Evolutionary conservation across 768 basidiomycete species (phyloP).

Genomic region (Holtermanniella nyarrowii): DNA sequence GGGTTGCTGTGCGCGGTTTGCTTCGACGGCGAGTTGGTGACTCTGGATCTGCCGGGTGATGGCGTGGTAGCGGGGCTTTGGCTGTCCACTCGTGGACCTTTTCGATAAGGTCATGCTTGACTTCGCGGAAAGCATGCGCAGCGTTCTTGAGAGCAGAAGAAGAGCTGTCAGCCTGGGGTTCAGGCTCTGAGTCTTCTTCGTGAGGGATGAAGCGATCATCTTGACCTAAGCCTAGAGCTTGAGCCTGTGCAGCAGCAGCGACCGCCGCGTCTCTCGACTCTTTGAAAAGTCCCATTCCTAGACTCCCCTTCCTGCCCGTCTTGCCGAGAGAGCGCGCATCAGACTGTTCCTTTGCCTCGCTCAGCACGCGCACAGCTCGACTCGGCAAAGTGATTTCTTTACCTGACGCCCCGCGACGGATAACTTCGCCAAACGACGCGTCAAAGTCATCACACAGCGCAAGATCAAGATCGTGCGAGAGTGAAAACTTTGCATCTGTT

Average conservation of each 20-base stretch:
- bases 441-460: conserved; percentile 39
- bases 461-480: conserved; percentile 29
- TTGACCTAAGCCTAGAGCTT: conserved; percentile 3
- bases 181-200: neutral
- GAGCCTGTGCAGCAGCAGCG: conserved; percentile 1
- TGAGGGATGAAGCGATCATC: neutral
- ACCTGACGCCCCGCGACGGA: conserved; percentile 23
- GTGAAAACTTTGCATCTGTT: conserved; percentile 33
- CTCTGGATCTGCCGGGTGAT: neutral
- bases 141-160: too few relatives aligned
- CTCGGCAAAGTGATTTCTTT: conserved; percentile 30
- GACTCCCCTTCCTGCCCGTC: conserved; percentile 41
- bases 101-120: conserved; percentile 7
- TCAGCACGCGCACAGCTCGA: conserved; percentile 30
- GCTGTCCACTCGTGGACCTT: neutral
- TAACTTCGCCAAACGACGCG: conserved; percentile 31
- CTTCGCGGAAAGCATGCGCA: neutral
- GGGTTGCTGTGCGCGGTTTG: neutral
- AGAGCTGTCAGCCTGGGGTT: too few relatives aligned
- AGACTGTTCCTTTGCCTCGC: conserved; percentile 30
- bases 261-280: conserved; percentile 25
- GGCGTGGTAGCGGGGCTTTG: neutral
- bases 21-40: neutral
- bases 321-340: conserved; percentile 16
- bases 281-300: conserved; percentile 43